Percentiles rank a stretch among this genome's conserved stretches.
Evolutionary conservation across 2,329 filamentous ascomycete genomes (phyloP).

Genomic region (Penicillium fuscoglaucum): DNA sequence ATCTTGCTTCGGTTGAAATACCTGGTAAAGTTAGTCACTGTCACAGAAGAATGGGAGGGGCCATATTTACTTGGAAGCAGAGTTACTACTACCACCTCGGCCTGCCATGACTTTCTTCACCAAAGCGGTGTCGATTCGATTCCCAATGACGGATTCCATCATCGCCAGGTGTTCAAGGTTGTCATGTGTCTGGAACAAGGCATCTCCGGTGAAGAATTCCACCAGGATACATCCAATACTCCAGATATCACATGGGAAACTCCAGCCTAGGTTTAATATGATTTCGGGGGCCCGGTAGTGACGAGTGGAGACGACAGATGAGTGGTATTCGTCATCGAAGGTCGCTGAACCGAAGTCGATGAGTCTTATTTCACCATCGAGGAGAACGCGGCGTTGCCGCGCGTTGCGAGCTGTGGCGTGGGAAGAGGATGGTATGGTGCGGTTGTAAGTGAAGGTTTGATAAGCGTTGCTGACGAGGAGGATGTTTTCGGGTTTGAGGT

Average conservation of each 20-base stretch:
- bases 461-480: conserved; percentile 64
- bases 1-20: conserved; percentile 59
- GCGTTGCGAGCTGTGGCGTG: conserved; percentile 58
- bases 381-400: conserved; percentile 62
- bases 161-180: conserved; percentile 68
- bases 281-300: conserved; percentile 69
- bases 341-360: conserved; percentile 69
- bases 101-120: conserved; percentile 55
- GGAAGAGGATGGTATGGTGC: conserved; percentile 65
- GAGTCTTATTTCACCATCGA: conserved; percentile 65
- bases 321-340: conserved; percentile 69
- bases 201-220: conserved; percentile 68
- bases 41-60: conserved; percentile 6
- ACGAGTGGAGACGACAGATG: conserved; percentile 65
- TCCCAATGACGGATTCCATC: conserved; percentile 65
- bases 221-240: conserved; percentile 69
- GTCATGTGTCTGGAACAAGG: conserved; percentile 68
- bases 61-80: conserved; percentile 54
- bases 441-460: conserved; percentile 69
- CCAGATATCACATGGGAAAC: conserved; percentile 68
- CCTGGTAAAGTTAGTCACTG: conserved; percentile 41
- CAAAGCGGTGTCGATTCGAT: conserved; percentile 56
- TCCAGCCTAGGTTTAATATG: conserved; percentile 67
- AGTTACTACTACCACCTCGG: conserved; percentile 51
- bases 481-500: conserved; percentile 69